Evolutionary conservation across 306 rosid genomes (phyloP).

Genomic region (Trichosanthes truncata): DNA sequence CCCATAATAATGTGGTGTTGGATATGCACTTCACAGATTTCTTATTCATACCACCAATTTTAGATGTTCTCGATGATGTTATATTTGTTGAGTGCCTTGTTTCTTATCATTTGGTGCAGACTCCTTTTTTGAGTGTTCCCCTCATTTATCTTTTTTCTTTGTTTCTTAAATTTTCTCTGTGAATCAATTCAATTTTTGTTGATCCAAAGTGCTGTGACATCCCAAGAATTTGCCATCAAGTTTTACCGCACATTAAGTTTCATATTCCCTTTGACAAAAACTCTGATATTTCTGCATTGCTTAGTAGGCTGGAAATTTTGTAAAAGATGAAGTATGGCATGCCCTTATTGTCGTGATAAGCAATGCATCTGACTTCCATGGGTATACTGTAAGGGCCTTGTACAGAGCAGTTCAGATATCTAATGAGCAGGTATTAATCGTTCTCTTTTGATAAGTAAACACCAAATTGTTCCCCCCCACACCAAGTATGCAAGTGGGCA

Average conservation of each 20-base stretch:
- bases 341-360: slow-evolving; percentile 77
- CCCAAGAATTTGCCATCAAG: not conserved
- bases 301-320: slow-evolving; percentile 99
- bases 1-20: not conserved
- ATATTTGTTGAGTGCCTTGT: slow-evolving; percentile 3
- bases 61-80: not conserved
- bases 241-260: not conserved
- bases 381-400: slow-evolving; percentile 78
- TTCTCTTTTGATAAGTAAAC: slow-evolving; percentile 17
- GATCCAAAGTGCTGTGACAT: not conserved
- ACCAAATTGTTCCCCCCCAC: not conserved
- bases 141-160: not conserved
- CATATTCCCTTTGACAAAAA: slow-evolving; percentile 6
- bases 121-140: not conserved
- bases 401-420: slow-evolving; percentile 77
- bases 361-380: slow-evolving; percentile 95
- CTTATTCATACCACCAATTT: not conserved
- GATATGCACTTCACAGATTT: not conserved
- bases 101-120: not conserved
- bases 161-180: not conserved
- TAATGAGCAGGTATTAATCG: slow-evolving; percentile 65
- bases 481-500: not conserved
- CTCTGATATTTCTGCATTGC: slow-evolving; percentile 54
- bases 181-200: not conserved
- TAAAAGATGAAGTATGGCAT: slow-evolving; percentile 96